Evolutionary conservation across 495 filamentous ascomycete species (phyloP).

Genomic region (Aspergillus sclerotioniger): DNA sequence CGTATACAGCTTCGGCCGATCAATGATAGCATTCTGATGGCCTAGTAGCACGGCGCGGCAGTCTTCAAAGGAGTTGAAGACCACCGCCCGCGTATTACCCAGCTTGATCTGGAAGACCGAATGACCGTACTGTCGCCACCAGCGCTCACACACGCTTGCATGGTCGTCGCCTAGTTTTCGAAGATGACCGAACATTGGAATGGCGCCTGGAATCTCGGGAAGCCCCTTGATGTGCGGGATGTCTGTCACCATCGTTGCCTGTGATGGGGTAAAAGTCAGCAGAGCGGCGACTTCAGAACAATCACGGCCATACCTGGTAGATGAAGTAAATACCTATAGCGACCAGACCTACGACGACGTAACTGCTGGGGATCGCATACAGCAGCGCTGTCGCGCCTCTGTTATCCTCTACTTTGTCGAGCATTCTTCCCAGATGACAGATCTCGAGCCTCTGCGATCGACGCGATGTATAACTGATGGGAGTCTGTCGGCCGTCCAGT

Average conservation of each 20-base stretch:
- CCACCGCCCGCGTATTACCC: slow-evolving; percentile 51
- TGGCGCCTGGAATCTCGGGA: slow-evolving; percentile 49
- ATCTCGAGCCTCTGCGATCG: no score
- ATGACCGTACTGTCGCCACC: slow-evolving; percentile 51
- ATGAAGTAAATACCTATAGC: background rate
- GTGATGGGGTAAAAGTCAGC: background rate
- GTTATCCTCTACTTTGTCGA: background rate
- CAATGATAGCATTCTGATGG: slow-evolving; percentile 47
- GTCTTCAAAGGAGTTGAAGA: slow-evolving; percentile 49
- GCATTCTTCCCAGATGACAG: background rate
- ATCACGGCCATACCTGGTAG: background rate
- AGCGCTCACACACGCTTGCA: slow-evolving; percentile 50
- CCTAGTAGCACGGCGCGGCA: slow-evolving; percentile 45
- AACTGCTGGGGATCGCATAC: background rate
- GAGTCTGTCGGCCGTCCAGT: no score
- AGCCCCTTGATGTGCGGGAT: slow-evolving; percentile 48
- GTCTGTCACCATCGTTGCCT: slow-evolving; percentile 35
- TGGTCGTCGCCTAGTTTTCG: slow-evolving; percentile 56
- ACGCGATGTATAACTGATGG: no score
- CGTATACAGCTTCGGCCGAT: slow-evolving; percentile 47
- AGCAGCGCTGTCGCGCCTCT: background rate
- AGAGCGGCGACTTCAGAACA: background rate
- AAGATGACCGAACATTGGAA: slow-evolving; percentile 53
- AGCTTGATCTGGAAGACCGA: slow-evolving; percentile 56
- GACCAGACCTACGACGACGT: background rate